phyloP scores from a whole-genome alignment of 345 rosid species.

The Boechera divaricarpa region DNA sequence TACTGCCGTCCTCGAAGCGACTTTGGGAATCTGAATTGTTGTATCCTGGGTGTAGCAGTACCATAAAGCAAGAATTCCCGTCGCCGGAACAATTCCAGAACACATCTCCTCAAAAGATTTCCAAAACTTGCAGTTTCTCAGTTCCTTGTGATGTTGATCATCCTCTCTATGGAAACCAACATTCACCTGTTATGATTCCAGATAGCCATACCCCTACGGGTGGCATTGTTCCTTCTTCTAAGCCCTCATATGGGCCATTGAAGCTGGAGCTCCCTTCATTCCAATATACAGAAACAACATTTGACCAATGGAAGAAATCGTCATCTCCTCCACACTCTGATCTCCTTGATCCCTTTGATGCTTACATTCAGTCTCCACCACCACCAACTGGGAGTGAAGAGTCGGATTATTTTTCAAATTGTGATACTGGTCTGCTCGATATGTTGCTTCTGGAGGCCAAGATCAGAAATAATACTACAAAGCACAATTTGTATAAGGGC shows the following conservation, averaged over 20 bases:
- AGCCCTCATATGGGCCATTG: constrained; percentile 66
- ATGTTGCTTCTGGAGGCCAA: constrained; percentile 84
- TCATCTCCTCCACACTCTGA: constrained; percentile 55
- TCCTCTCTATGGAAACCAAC: constrained; percentile 52
- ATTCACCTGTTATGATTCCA: constrained; percentile 57
- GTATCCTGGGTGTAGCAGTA: constrained; percentile 52
- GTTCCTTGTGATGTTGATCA: constrained; percentile 59
- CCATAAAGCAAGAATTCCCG: constrained; percentile 54
- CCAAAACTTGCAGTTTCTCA: constrained; percentile 52
- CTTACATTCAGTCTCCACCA: constrained; percentile 77
- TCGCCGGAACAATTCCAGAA: constrained; percentile 59
- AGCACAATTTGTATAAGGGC: constrained; percentile 68
- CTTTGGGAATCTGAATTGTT: constrained; percentile 59
- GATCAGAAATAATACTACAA: constrained; percentile 59
- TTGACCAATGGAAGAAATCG: constrained; percentile 68
- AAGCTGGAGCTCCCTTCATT: constrained; percentile 99
- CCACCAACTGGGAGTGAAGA: constrained; percentile 53
- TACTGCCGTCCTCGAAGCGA: constrained; percentile 59
- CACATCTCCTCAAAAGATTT: constrained; percentile 48
- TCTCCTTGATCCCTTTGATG: constrained; percentile 60
- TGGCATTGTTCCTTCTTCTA: constrained; percentile 87
- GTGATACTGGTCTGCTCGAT: constrained; percentile 88
- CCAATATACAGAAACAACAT: constrained; percentile 84
- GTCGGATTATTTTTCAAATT: constrained; percentile 56
- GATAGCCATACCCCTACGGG: constrained; percentile 76